A percentile compares a stretch with the other conserved stretches of the same genome.
These are phyloP conservation scores for Boletellus sp. DNA, from an alignment of 768 basidiomycete genomes.

Conservation along the genomic window DNA sequence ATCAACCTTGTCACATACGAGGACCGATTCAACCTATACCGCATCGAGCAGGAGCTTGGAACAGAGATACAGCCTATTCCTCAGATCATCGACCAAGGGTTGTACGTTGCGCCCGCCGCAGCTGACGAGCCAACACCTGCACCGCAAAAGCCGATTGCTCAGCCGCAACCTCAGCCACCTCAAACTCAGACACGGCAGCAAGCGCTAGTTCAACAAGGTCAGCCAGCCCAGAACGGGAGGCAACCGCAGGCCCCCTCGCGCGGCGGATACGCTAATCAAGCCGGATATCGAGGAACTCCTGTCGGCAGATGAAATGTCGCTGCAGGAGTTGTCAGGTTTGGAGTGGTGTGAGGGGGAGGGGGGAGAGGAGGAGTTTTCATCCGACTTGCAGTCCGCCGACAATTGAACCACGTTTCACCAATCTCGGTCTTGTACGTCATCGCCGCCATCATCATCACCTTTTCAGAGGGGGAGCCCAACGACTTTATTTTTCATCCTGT, in stretches of 20 bases:
- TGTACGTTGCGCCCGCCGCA: slow-evolving; percentile 84
- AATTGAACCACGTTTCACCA: slow-evolving; percentile 12
- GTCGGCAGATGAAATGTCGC: slow-evolving; percentile 23
- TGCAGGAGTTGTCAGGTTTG: neutral
- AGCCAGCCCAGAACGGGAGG: slow-evolving; percentile 26
- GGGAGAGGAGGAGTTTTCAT: slow-evolving; percentile 4
- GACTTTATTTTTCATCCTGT: slow-evolving; percentile 6
- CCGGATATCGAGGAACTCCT: slow-evolving; percentile 27
- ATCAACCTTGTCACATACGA: slow-evolving; percentile 98
- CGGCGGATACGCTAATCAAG: slow-evolving; percentile 22
- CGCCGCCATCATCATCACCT: slow-evolving; percentile 6
- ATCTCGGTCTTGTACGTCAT: slow-evolving; percentile 14
- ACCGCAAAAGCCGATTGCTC: slow-evolving; percentile 37
- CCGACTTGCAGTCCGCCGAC: slow-evolving; percentile 11
- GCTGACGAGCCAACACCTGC: slow-evolving; percentile 43
- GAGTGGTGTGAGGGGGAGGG: neutral
- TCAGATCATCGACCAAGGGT: slow-evolving; percentile 79
- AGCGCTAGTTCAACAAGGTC: slow-evolving; percentile 21
- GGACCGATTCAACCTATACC: slow-evolving; percentile 95
- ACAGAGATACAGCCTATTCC: slow-evolving; percentile 98
- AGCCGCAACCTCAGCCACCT: slow-evolving; percentile 33
- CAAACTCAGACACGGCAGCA: slow-evolving; percentile 30
- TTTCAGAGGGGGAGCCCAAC: slow-evolving; percentile 8
- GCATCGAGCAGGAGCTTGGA: slow-evolving; percentile 97
- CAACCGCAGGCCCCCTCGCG: slow-evolving; percentile 24